Percentiles rank a stretch among this genome's conserved stretches.
These are phyloP conservation scores for Tilletia walkeri DNA, from an alignment of 1,284 basidiomycete species.

Conservation along the genomic window DNA sequence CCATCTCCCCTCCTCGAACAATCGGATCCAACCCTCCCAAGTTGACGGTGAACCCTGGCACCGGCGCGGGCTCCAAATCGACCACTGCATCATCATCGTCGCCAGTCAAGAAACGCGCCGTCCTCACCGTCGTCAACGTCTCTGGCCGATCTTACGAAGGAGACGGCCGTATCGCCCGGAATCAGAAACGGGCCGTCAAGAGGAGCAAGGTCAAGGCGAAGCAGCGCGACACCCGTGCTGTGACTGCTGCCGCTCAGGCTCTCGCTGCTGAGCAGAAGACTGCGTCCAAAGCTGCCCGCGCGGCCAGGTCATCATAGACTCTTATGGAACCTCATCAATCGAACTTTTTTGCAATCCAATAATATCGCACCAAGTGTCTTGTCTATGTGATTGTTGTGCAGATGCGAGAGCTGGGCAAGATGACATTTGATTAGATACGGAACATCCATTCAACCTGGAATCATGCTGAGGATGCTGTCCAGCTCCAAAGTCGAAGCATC, in stretches of 20 bases:
- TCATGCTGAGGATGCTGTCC: too few species aligned
- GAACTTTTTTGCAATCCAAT: too few species aligned
- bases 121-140: constrained; percentile 30
- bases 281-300: background rate
- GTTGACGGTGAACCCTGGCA: background rate
- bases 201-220: constrained; percentile 23
- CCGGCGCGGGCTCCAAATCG: background rate
- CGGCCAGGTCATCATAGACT: too few species aligned
- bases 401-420: too few species aligned
- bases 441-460: too few species aligned
- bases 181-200: constrained; percentile 33
- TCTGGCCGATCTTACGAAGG: constrained; percentile 37
- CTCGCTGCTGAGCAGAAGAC: background rate
- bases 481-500: too few species aligned
- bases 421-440: too few species aligned
- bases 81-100: background rate
- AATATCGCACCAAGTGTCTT: too few species aligned
- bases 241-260: background rate
- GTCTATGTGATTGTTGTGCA: too few species aligned
- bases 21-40: constrained; percentile 9
- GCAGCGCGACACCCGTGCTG: background rate
- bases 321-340: too few species aligned
- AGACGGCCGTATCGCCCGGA: constrained; percentile 32
- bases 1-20: constrained; percentile 23
- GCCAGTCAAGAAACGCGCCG: constrained; percentile 15